phyloP scores from a whole-genome alignment of 2,329 filamentous ascomycete species.

The Biscogniauxia sp. region DNA sequence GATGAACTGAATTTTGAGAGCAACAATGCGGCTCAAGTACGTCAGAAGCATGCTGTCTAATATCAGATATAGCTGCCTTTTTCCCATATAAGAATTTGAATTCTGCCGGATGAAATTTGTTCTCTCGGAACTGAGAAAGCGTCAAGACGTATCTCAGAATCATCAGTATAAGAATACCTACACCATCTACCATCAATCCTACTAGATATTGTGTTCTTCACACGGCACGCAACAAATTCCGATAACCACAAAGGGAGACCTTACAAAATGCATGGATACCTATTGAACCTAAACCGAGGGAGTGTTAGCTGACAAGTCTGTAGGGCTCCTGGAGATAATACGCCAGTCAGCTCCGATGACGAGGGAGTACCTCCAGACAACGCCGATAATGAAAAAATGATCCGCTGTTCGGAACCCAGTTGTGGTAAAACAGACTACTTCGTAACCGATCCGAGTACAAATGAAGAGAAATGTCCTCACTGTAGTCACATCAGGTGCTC shows the following conservation, averaged over 20 bases:
- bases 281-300: constrained; percentile 8
- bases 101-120: background rate
- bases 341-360: background rate
- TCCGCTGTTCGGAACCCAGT: background rate
- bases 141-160: background rate
- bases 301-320: background rate
- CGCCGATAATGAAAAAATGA: background rate
- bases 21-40: background rate
- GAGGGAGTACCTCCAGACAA: background rate
- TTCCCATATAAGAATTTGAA: background rate
- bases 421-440: background rate
- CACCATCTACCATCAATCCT: background rate
- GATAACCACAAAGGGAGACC: background rate
- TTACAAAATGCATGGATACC: background rate
- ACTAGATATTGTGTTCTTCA: background rate
- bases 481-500: constrained; percentile 8
- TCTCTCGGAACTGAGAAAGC: background rate
- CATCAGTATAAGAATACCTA: background rate
- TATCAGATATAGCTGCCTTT: background rate
- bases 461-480: background rate
- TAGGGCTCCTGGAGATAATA: too few species aligned
- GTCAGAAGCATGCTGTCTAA: background rate
- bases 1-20: background rate
- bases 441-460: background rate
- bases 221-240: background rate